phyloP scores from a whole-genome alignment of 2,329 filamentous ascomycete species.

The Ophiostoma ulmi region DNA sequence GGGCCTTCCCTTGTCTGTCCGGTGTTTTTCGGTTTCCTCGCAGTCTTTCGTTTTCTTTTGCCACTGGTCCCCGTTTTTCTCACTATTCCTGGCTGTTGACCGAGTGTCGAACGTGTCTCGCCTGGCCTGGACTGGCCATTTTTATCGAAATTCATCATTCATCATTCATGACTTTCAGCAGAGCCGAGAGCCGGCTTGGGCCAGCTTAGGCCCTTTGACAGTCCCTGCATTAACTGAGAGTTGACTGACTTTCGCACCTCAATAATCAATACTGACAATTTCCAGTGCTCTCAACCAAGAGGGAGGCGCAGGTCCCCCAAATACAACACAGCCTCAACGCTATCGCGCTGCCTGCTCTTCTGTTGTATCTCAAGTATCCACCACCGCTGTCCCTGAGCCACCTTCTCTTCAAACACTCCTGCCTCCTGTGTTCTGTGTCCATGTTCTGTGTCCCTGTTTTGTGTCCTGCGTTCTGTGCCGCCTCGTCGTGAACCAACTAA shows the following conservation, averaged over 20 bases:
- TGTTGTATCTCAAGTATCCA: conserved; percentile 14
- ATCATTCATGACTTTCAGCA: background rate
- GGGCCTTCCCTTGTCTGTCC: background rate
- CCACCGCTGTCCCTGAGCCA: conserved; percentile 12
- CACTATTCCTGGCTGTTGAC: background rate
- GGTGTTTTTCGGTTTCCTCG: background rate
- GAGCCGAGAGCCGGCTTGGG: conserved; percentile 10
- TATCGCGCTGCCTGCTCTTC: conserved; percentile 15
- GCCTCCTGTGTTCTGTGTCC: background rate
- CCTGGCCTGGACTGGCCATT: background rate
- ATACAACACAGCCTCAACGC: conserved; percentile 28
- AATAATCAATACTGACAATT: background rate
- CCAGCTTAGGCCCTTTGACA: background rate
- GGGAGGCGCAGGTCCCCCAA: conserved; percentile 21
- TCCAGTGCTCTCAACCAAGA: conserved; percentile 6
- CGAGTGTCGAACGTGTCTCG: conserved; percentile 4
- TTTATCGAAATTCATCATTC: background rate
- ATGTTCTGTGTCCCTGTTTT: background rate
- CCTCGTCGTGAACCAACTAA: background rate
- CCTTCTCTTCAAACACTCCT: conserved; percentile 1
- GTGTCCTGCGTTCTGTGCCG: background rate
- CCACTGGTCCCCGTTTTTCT: background rate
- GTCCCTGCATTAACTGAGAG: background rate
- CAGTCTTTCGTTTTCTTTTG: background rate
- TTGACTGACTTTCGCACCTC: background rate